A percentile compares a stretch with the other conserved stretches of the same genome.
These are phyloP conservation scores for Neopestalotiopsis clavispora DNA, from an alignment of 2,329 filamentous ascomycete genomes.

Conservation along the genomic window DNA sequence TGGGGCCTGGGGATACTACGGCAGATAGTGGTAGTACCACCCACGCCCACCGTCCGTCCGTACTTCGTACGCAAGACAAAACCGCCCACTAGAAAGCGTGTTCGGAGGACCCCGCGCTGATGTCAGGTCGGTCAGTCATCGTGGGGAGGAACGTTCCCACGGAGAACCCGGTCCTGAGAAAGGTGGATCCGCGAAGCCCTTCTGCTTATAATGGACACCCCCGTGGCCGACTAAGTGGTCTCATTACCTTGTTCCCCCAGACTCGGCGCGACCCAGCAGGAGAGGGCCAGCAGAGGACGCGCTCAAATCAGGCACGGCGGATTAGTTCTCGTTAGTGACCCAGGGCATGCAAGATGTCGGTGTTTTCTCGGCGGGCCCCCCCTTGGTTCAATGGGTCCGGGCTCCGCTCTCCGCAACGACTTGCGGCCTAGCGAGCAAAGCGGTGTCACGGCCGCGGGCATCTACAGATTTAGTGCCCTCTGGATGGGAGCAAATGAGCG, in stretches of 20 bases:
- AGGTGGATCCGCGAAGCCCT: neutral
- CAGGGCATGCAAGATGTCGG: neutral
- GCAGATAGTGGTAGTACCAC: neutral
- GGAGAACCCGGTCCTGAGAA: conserved; percentile 9
- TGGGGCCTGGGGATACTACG: neutral
- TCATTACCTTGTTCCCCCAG: conserved; percentile 15
- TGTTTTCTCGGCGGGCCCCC: conserved; percentile 10
- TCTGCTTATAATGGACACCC: neutral
- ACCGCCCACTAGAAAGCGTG: neutral
- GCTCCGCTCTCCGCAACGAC: conserved; percentile 8
- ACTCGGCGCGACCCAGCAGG: conserved; percentile 2
- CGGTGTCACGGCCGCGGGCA: neutral
- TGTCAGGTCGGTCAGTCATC: conserved; percentile 16
- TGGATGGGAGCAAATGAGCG: neutral
- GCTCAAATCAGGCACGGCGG: conserved; percentile 12
- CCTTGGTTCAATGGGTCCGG: neutral
- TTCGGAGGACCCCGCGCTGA: conserved; percentile 15
- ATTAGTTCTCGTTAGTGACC: conserved; percentile 4
- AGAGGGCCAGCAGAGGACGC: neutral
- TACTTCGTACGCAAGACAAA: neutral
- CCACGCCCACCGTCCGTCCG: neutral
- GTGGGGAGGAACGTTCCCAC: conserved; percentile 15
- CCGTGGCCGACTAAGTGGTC: neutral
- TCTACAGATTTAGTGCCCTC: neutral
- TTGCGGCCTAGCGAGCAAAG: conserved; percentile 8